A percentile compares a stretch with the other conserved stretches of the same genome.
Conservation (phyloP, 2,329 filamentous ascomycete species). For the Cladosporium colombiae region DNA sequence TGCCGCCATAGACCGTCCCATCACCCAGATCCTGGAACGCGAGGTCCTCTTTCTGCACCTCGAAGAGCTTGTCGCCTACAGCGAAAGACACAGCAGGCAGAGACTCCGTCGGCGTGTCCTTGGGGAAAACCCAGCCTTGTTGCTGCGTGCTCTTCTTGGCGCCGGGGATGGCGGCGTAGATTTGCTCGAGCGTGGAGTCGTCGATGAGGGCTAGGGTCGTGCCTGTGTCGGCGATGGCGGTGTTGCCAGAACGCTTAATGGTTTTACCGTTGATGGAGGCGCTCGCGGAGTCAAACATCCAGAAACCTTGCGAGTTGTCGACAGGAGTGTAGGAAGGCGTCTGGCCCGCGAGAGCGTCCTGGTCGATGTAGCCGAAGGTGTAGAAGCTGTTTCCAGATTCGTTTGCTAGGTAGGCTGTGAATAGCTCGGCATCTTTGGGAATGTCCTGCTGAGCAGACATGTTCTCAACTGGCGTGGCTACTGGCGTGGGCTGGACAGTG, state of each 20-base stretch:
- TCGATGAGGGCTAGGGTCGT: constrained; percentile 66
- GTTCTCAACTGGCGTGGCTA: constrained; percentile 76
- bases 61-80: constrained; percentile 61
- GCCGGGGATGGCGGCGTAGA: constrained; percentile 46
- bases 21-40: constrained; percentile 58
- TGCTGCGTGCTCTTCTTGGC: constrained; percentile 39
- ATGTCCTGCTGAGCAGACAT: constrained; percentile 48
- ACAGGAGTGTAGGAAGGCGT: constrained; percentile 66
- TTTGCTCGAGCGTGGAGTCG: constrained; percentile 46
- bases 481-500: constrained; percentile 62
- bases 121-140: constrained; percentile 49
- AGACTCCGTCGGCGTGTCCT: constrained; percentile 50
- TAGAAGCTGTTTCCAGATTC: constrained; percentile 63
- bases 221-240: constrained; percentile 55
- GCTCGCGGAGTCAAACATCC: constrained; percentile 63
- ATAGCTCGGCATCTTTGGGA: constrained; percentile 62
- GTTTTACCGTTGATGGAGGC: constrained; percentile 59
- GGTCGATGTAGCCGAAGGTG: constrained; percentile 72
- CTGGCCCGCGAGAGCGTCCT: constrained; percentile 60
- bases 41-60: constrained; percentile 64
- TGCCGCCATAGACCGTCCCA: constrained; percentile 62
- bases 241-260: constrained; percentile 51
- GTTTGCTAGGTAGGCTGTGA: constrained; percentile 66
- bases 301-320: constrained; percentile 66
- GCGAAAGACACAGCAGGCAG: constrained; percentile 64